Evolutionary conservation across 2,329 filamentous ascomycete genomes (phyloP).

Genomic region (Cordyceps javanica): DNA sequence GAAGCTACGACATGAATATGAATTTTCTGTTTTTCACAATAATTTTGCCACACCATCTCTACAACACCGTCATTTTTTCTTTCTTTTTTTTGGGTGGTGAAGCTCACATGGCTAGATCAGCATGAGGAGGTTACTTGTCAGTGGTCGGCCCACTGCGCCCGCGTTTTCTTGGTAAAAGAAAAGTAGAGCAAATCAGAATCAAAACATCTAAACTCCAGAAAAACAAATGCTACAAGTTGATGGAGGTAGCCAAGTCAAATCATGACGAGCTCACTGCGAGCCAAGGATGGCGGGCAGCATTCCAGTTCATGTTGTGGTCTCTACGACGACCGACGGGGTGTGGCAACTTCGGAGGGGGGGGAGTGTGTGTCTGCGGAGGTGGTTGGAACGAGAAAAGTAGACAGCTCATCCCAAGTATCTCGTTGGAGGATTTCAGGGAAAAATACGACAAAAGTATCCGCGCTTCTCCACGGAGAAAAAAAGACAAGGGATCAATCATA

Average conservation of each 20-base stretch:
- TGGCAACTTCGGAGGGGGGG: not conserved
- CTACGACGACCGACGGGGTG: slow-evolving; percentile 6
- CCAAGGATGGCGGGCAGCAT: slow-evolving; percentile 3
- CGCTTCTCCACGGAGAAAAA: too few species aligned
- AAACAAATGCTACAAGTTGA: not conserved
- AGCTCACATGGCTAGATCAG: too few species aligned
- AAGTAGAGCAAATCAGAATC: not conserved
- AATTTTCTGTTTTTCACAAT: not conserved
- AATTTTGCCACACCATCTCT: not conserved
- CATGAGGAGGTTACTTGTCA: too few species aligned
- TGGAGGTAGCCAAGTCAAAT: too few species aligned
- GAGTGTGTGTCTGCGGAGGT: not conserved
- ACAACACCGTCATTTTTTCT: too few species aligned
- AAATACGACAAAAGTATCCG: too few species aligned
- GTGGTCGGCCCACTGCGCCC: not conserved
- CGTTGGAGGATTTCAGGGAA: too few species aligned
- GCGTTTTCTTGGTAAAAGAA: not conserved
- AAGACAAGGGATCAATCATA: too few species aligned
- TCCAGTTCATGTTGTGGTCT: slow-evolving; percentile 3
- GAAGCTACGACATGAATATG: not conserved
- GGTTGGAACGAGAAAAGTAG: not conserved
- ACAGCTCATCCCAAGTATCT: not conserved
- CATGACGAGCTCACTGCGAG: not conserved
- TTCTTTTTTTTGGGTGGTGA: too few species aligned
- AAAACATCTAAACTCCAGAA: not conserved